Base-by-base conservation (phyloP, 805 yeast genomes). In the Starmerella apicola region DNA sequence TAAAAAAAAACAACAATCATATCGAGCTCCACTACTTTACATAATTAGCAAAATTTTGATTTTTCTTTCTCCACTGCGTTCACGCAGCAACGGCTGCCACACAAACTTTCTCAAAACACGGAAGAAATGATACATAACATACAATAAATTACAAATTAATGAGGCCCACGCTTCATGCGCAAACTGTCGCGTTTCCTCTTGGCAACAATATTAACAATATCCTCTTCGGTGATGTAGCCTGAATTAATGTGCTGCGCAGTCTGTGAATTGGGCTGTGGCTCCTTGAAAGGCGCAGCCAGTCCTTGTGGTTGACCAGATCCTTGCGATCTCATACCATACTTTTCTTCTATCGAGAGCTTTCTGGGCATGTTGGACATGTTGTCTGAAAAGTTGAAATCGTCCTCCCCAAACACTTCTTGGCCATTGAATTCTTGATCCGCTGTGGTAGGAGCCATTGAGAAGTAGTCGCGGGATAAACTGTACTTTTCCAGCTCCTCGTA, bases 181-280 rank as follows among this genome's bases (percentile, higher is more conserved):
- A 71, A 52, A 46, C 71, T 64, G 45, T 71, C 75, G 48, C 76
- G 64, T 52, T 71, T 71, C 44, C 76, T 60, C 45, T 66, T 67
- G 21, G 70, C 64, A 1, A 74, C 71, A 22, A 63, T 68, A 45
- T 70, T 70, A 49, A 50, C 56, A 31, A 59, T 41, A 4, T 46
- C 44, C 25, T 48, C 52, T 21, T 37, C 46, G 9, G 51, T 16
- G 27, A 37, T 40, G 26, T 16, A 34, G 34, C 13, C 27, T 21
- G 27, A 36, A n/a, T 25, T 37, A 2, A 28, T 5, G 7, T 19
- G 32, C n/a, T 31, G 18, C 3, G 32, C 36, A 5, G 34, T 29
- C 24, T 22, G 32, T 15, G 37, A 10, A 16, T 35, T 27, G 5
- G 20, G 41, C 3, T 38, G 25, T n/a, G 46, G 38, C 38, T 55